Evolutionary conservation across 345 rosid genomes (phyloP), one percentile per base, ranked within the genome.

Genomic region (Jatropha curcas): DNA sequence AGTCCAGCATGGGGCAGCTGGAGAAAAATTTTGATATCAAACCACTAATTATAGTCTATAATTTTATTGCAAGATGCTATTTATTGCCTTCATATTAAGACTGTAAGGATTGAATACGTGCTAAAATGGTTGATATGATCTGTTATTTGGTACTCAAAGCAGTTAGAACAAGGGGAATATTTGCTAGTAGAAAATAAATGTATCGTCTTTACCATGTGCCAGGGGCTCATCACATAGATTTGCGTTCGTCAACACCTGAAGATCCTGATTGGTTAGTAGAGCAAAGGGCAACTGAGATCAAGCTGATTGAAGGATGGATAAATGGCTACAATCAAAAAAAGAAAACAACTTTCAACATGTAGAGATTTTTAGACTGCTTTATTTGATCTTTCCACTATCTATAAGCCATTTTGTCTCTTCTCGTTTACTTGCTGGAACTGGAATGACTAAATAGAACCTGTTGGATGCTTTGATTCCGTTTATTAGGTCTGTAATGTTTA

Each of bases 211-310:
- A 22, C 43, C 12, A 51, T 69, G 17, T 72, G 16, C 68, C 79
- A 94, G 97, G 98, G 70, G 96, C 91, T 39, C 98, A 94, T 84
- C 98, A 94, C 77, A 79, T 86, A 62, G 94, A 94, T 80, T 81
- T 92, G 85, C 94, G 96, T 43, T 77, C 92, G n/a, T 79, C 97
- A 22, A 88, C 82, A 1, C 65, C 82, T 0, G 89, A 86, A 24
- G 97, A 94, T 79, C 97, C 96, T 6, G 82, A 84, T 59, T 92
- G 98, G 98, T 80, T 94, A 74, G 75, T 86, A 67, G 87, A 90
- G 55, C 97, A 90, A 81, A 82, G 96, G 74, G 88, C 67, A 68
- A 84, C 88, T 2, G 98, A 94, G 83, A 78, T 86, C 60, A 77
- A 73, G 80, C 73, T 94, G 80, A 94, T 94, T 43, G 72, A 83